Base-by-base conservation (phyloP, 345 rosid genomes). In the Gossypium turneri region DNA sequence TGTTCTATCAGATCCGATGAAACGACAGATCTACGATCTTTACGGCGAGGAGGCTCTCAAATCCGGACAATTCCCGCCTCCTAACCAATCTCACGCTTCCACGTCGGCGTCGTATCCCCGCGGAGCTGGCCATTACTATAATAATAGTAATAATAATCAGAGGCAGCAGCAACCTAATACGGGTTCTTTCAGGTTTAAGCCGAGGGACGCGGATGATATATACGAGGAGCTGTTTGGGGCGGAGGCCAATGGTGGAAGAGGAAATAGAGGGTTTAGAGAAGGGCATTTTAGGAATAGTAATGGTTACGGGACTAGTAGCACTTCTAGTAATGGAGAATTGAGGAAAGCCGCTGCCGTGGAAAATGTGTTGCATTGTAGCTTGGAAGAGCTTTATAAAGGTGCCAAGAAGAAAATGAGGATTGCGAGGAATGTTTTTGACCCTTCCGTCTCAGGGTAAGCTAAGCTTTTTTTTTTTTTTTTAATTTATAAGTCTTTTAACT, bases 1-100 rank as follows among this genome's bases (percentile, higher is more conserved):
- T 64, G 94, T 92, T 60, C 84, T 92, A 17, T 85, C 88, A 66
- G 92, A 90, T 51, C 94, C 92, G 0, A 88, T 83, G 74, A 94
- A 94, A 77, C 92, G 97, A 17, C 97, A 90, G 97, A 92, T 92
- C 97, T 94, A 92, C 84, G 98, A 94, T 80, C 81, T 83, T 22
- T 92, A 87, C 79, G 98, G 97, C 56, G 98, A 94, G 75, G 95
- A 94, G 79, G 92, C 84, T 27, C 88, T 92, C 55, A 94, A 92
- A 84, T 86, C 95, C 55, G 98, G 90, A 2, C 90, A 87, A 65
- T 78, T 86, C 76, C 98, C 94, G 8, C 84, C 87, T 13, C 79
- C 86, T 8, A 44, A 44, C 34, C 53, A 44, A 44, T 74, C 85
- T 34, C 82, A 84, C 27, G 61, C 84, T 29, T 75, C 85, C 71